A percentile compares a stretch with the other conserved stretches of the same genome.
phyloP scores from a whole-genome alignment of 2,329 filamentous ascomycete genomes.

The Sarocladiaceae sp. region DNA sequence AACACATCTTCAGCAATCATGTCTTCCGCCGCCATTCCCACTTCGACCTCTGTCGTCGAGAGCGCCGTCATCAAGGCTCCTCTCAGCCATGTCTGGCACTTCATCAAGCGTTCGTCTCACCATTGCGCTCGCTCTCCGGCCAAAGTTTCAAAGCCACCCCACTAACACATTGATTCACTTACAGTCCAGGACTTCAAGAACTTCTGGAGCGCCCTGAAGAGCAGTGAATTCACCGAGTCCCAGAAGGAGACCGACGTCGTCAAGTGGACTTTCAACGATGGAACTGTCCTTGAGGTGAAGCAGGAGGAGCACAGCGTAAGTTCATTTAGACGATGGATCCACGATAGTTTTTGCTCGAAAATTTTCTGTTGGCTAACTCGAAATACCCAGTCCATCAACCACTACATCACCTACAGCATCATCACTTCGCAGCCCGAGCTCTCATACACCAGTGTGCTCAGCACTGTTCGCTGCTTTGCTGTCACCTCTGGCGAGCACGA shows the following conservation, averaged over 20 bases:
- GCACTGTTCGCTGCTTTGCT: slow-evolving; percentile 61
- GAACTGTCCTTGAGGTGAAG: slow-evolving; percentile 65
- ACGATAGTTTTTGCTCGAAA: too few species aligned
- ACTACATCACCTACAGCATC: slow-evolving; percentile 71
- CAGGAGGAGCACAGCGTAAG: slow-evolving; percentile 70
- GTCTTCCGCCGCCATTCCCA: slow-evolving; percentile 48
- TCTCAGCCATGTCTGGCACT: slow-evolving; percentile 66
- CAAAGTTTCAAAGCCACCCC: neutral
- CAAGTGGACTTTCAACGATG: slow-evolving; percentile 69
- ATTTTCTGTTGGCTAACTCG: too few species aligned
- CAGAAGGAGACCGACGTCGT: slow-evolving; percentile 63
- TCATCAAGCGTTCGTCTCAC: slow-evolving; percentile 59
- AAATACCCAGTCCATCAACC: slow-evolving; percentile 56
- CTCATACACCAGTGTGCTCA: slow-evolving; percentile 61
- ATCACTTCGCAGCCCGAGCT: slow-evolving; percentile 63
- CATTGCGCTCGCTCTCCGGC: neutral
- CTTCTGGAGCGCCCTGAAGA: slow-evolving; percentile 62
- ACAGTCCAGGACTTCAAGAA: slow-evolving; percentile 57
- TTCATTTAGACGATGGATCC: slow-evolving; percentile 13
- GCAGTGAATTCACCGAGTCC: slow-evolving; percentile 57
- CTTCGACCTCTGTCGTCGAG: slow-evolving; percentile 62
- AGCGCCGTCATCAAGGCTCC: slow-evolving; percentile 65
- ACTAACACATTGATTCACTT: neutral
- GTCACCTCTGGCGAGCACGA: slow-evolving; percentile 63
- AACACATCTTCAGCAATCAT: slow-evolving; percentile 14